Evolutionary conservation across 2,329 filamentous ascomycete genomes (phyloP), one percentile per base, ranked within the genome.

Genomic region (Claviceps cyperi): DNA sequence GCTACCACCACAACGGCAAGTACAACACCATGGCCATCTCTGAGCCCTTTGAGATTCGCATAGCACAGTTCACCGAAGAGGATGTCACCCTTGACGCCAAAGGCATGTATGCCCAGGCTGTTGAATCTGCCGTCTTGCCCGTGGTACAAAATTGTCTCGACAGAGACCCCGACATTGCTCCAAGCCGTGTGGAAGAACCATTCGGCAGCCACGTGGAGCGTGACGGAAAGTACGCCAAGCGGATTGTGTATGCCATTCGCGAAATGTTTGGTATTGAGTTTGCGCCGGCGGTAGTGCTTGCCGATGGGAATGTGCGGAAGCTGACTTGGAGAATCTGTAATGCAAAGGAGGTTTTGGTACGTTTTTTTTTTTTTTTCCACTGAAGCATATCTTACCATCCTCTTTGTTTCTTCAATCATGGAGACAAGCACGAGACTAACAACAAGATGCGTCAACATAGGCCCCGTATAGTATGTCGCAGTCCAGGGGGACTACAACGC

Each of bases 231-330:
- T 97, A 89, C 59, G 84, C 91, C 1, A 86, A 82, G 66, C 74
- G 92, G 41, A 85, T 97, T 11, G 90, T 97, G 0, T 97, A 94
- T 65, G 92, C 90, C 4, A 87, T 98, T 28, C 84, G 86, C 55
- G 86, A 94, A 64, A 96, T 96, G 89, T 94, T 98, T 64, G 92
- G 90, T 48, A 86, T 98, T 53, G 92, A 98, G 64, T 90, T 98
- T 62, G 87, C 92, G 1, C 84, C 90, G 0, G 87, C 88, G 43
- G 91, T 97, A 1, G 92, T 98, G 35, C 81, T 86, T 48, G 89
- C 90, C 0, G 92, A 98, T 68, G 88, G 92, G 5, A 94, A 83
- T 58, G 86, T 97, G 52, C 80, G 77, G 61, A 95, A 94, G 62
- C 71, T 98, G 55, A 89, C 90, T 5, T 96, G 91, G 90, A 78